Conservation (phyloP, 306 rosid species). For the Dicorynia guianensis region DNA sequence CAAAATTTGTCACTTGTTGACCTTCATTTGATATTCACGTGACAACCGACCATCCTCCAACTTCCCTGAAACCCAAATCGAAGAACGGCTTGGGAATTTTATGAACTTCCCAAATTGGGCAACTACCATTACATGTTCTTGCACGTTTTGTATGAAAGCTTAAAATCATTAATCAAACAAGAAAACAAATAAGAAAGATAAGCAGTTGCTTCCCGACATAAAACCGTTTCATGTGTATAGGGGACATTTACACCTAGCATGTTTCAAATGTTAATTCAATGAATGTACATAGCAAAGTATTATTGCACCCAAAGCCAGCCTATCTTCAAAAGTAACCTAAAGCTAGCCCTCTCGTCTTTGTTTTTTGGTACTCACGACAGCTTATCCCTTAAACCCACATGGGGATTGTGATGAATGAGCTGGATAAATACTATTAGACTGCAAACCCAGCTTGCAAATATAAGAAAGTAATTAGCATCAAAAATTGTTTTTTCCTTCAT, state of each 20-base stretch:
- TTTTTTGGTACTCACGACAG: conserved; percentile 46
- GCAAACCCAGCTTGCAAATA: conserved; percentile 38
- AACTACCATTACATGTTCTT: background rate
- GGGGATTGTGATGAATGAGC: conserved; percentile 56
- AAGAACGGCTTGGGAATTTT: background rate
- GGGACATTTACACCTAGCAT: conserved; percentile 58
- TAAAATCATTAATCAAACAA: background rate
- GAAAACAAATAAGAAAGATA: background rate
- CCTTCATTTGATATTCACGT: too few species aligned
- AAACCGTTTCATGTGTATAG: conserved; percentile 48
- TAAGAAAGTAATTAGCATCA: conserved; percentile 2
- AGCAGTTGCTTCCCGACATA: conserved; percentile 37
- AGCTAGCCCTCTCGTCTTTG: conserved; percentile 31
- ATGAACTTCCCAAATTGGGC: background rate
- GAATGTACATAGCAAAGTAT: conserved; percentile 49
- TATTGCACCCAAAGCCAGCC: conserved; percentile 55
- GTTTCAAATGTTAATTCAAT: conserved; percentile 36
- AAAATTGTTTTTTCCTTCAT: conserved; percentile 16
- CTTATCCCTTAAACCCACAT: conserved; percentile 55
- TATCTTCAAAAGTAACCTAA: conserved; percentile 42
- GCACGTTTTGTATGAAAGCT: background rate
- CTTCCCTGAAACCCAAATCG: too few species aligned
- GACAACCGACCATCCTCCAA: too few species aligned
- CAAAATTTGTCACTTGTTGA: too few species aligned
- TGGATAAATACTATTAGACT: conserved; percentile 26